Conservation (phyloP, 768 basidiomycete genomes). For the Leccinum imitatum region DNA sequence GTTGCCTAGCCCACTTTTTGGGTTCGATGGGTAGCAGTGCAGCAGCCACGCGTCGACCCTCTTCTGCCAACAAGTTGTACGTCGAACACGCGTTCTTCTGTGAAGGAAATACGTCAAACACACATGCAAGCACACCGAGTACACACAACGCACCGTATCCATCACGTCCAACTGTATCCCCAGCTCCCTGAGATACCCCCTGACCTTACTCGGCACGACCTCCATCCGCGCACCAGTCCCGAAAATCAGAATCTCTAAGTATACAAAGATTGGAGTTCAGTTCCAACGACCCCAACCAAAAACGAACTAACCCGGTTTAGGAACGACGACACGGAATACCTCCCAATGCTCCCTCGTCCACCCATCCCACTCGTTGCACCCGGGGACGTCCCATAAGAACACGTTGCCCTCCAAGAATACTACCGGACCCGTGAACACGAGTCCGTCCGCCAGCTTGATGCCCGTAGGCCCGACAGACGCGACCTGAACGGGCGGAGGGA, state of each 20-base stretch:
- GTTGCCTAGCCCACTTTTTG: slow-evolving; percentile 47
- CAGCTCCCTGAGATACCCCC: slow-evolving; percentile 64
- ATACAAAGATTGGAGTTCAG: not conserved
- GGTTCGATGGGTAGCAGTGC: slow-evolving; percentile 74
- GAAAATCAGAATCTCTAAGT: slow-evolving; percentile 77
- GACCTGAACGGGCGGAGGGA: slow-evolving; percentile 70
- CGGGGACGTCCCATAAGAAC: slow-evolving; percentile 86
- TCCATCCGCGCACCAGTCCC: slow-evolving; percentile 78
- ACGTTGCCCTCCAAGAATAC: slow-evolving; percentile 86
- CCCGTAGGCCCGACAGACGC: slow-evolving; percentile 60
- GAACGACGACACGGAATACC: slow-evolving; percentile 78
- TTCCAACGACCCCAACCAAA: no score
- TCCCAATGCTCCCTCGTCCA: slow-evolving; percentile 78
- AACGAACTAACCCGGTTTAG: slow-evolving; percentile 68
- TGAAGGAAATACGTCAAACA: not conserved
- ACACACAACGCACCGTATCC: slow-evolving; percentile 59
- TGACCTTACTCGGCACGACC: slow-evolving; percentile 66
- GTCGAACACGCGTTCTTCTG: slow-evolving; percentile 94
- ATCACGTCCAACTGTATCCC: slow-evolving; percentile 91
- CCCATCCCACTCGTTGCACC: slow-evolving; percentile 50
- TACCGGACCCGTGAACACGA: slow-evolving; percentile 72
- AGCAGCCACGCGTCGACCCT: slow-evolving; percentile 89
- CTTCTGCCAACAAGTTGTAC: slow-evolving; percentile 90
- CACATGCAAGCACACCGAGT: not conserved
- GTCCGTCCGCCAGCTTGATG: slow-evolving; percentile 74